Evolutionary conservation across 1,139 yeast genomes (phyloP).

Genomic region (Yamadazyma atmosphaerica): DNA sequence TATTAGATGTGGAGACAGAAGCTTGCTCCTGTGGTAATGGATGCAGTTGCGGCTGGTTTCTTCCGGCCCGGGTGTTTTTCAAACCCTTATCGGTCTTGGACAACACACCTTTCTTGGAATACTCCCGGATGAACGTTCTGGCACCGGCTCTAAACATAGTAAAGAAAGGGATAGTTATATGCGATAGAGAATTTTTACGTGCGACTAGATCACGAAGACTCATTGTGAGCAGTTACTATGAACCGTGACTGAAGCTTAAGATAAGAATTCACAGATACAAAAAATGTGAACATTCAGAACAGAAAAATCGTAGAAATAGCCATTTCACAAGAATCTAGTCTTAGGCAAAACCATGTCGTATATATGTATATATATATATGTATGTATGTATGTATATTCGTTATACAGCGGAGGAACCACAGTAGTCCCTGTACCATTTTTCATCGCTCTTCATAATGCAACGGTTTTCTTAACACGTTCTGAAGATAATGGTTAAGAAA

Average conservation of each 20-base stretch:
- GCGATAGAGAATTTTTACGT: not conserved
- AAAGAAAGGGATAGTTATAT: not conserved
- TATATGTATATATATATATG: too few relatives aligned
- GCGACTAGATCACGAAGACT: not conserved
- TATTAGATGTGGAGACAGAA: not conserved
- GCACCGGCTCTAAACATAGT: constrained; percentile 1
- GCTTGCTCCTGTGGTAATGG: not conserved
- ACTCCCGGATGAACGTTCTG: constrained; percentile 1
- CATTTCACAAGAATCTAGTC: too few relatives aligned
- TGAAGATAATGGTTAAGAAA: constrained; percentile 11
- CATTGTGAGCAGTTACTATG: not conserved
- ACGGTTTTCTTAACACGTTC: too few relatives aligned
- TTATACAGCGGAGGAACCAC: too few relatives aligned
- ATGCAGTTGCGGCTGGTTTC: not conserved
- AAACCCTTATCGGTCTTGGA: constrained; percentile 1
- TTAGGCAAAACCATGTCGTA: too few relatives aligned
- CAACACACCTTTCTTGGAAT: constrained; percentile 2
- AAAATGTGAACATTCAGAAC: too few relatives aligned
- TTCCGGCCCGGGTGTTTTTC: not conserved
- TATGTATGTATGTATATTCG: too few relatives aligned
- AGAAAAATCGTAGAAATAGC: too few relatives aligned
- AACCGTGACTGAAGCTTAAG: too few relatives aligned
- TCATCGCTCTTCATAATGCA: too few relatives aligned
- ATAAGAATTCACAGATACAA: too few relatives aligned
- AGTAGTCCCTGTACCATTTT: too few relatives aligned